Percentiles rank a stretch among this genome's conserved stretches.
phyloP scores from a whole-genome alignment of 202 grass and related monocot species.

The Setaria italica region DNA sequence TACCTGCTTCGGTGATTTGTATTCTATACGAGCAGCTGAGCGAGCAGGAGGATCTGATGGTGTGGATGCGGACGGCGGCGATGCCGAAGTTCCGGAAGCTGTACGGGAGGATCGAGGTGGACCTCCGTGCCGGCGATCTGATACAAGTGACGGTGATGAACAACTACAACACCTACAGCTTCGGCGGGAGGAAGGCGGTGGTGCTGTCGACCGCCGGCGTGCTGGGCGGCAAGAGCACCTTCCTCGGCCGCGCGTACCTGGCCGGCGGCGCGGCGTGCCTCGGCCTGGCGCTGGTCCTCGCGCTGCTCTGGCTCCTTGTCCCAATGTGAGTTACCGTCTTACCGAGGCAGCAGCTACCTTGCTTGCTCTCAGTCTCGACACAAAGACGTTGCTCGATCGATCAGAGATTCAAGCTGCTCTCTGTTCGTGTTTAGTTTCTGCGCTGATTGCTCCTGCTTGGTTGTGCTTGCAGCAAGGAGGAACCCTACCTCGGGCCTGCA shows the following conservation, averaged over 20 bases:
- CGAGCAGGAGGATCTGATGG: constrained; percentile 73
- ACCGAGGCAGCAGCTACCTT: no score
- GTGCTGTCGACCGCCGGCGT: constrained; percentile 63
- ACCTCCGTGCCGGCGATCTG: constrained; percentile 50
- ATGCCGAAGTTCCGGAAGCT: constrained; percentile 74
- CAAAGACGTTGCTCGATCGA: no score
- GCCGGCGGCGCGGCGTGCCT: constrained; percentile 54
- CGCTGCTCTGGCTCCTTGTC: constrained; percentile 46
- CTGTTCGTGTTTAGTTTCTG: neutral
- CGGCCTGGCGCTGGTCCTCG: constrained; percentile 49
- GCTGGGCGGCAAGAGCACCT: constrained; percentile 66
- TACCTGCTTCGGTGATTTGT: neutral
- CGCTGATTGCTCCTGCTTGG: neutral
- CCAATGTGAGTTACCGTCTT: constrained; percentile 45
- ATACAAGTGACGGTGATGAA: constrained; percentile 53
- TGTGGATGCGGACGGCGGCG: constrained; percentile 78
- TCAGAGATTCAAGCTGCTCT: neutral
- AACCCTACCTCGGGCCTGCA: neutral
- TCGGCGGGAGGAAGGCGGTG: constrained; percentile 59
- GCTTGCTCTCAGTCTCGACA: no score
- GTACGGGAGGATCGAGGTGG: constrained; percentile 63
- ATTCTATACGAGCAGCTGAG: constrained; percentile 44
- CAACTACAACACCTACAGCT: constrained; percentile 77
- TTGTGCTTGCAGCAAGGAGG: neutral
- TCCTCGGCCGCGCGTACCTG: constrained; percentile 64